These are phyloP conservation scores for Amaranthus hypochondriacus DNA, from an alignment of 148 eudicot species.

Conservation along the genomic window DNA sequence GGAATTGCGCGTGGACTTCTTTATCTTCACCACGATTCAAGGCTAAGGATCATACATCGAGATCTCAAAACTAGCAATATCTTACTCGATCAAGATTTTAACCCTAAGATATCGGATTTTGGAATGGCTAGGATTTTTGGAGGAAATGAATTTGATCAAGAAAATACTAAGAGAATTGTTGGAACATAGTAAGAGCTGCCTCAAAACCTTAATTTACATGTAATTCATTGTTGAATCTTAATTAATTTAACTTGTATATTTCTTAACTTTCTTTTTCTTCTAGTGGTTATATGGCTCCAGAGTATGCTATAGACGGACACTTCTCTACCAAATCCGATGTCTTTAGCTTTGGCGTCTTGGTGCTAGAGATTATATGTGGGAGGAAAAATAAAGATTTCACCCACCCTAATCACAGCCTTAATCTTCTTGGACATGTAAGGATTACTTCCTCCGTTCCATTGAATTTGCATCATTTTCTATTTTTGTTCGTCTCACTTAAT, in stretches of 20 bases:
- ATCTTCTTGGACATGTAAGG: conserved; percentile 6
- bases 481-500: not conserved
- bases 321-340: not conserved
- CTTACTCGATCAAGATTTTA: not conserved
- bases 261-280: not conserved
- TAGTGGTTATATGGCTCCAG: conserved; percentile 5
- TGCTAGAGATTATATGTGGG: conserved; percentile 1
- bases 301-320: not conserved
- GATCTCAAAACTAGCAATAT: conserved; percentile 11
- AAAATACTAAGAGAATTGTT: conserved; percentile 24
- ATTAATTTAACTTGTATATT: too few relatives aligned
- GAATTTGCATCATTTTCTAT: too few relatives aligned
- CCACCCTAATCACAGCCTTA: not conserved
- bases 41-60: conserved; percentile 5
- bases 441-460: too few relatives aligned
- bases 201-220: too few relatives aligned
- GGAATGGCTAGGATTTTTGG: conserved; percentile 7
- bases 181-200: conserved; percentile 27
- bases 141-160: conserved; percentile 13
- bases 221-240: too few relatives aligned
- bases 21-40: conserved; percentile 5
- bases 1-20: conserved; percentile 6
- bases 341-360: conserved; percentile 1
- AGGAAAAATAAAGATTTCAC: not conserved
- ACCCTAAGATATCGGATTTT: conserved; percentile 1